Evolutionary conservation across 2,329 filamentous ascomycete species (phyloP), one percentile per base, ranked within the genome.

Genomic region (Nothophaeocryptopus gaeumannii): DNA sequence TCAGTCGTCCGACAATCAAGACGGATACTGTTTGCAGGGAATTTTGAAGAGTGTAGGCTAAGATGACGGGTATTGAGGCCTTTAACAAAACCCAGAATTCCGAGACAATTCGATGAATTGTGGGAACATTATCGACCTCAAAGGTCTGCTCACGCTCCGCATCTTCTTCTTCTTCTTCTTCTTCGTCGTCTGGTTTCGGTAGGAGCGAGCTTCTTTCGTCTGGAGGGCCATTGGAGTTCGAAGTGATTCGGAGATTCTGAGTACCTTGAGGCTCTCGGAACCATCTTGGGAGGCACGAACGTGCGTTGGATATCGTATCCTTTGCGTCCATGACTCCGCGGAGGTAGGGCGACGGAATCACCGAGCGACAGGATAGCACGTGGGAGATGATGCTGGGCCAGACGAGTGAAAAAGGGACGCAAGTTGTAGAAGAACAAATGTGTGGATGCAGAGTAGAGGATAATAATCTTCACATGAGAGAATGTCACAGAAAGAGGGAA

Each of bases 21-120:
- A 95, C 87, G 0, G 88, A 93, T 1, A 87, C 67, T 0, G 89
- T 95, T 65, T 95, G 89, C 0, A 95, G 74, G 5, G 86, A 90
- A 67, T 92, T 95, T 54, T 95, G 89, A 5, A 95, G 76, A 8
- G 85, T 85, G 68, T 95, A 95, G 51, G 89, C 89, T 33, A 95
- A 65, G 53, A 95, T 90, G 2, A 95, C 86, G 0, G 89, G 88
- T 1, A 89, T 67, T 0, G 88, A 88, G 16, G 82, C 81, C 59
- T 80, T 84, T 33, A 87, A 70, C 1, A 93, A 72, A 5, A 88
- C 70, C 73, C 80, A 79, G 58, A 88, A 83, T 67, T 93, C 88
- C 16, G 70, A 62, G 3, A 76, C 58, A 11, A 80, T 60, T 16
- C 73, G 67, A 43, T 69, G 67, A 13, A 63, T 65, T 14, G 60